Conservation (phyloP, 2,329 filamentous ascomycete genomes). For the Rachicladosporium sp. region DNA sequence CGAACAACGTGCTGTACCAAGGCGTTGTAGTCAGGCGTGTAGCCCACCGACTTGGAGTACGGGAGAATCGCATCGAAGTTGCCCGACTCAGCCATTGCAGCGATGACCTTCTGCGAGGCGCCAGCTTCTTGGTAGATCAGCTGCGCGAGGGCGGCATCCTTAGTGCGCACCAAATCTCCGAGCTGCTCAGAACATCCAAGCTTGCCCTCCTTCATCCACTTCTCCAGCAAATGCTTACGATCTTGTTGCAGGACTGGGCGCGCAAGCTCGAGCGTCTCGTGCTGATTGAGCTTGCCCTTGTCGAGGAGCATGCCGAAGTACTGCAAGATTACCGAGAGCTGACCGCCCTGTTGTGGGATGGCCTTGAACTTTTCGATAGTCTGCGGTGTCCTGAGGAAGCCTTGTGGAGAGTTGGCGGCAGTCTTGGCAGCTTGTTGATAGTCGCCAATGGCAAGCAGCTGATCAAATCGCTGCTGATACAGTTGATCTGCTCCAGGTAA, state of each 20-base stretch:
- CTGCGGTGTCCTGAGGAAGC: slow-evolving; percentile 85
- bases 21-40: slow-evolving; percentile 89
- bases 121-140: slow-evolving; percentile 85
- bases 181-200: slow-evolving; percentile 92
- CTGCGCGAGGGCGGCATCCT: slow-evolving; percentile 79
- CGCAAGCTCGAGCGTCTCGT: slow-evolving; percentile 88
- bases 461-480: slow-evolving; percentile 86
- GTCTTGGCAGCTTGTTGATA: slow-evolving; percentile 88
- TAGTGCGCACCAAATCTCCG: slow-evolving; percentile 81
- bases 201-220: slow-evolving; percentile 96
- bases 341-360: slow-evolving; percentile 64
- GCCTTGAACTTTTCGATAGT: slow-evolving; percentile 95
- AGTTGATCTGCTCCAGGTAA: slow-evolving; percentile 89
- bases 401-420: slow-evolving; percentile 88
- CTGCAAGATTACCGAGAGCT: slow-evolving; percentile 88
- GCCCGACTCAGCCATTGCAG: slow-evolving; percentile 85
- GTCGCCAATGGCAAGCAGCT: slow-evolving; percentile 65
- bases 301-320: slow-evolving; percentile 97
- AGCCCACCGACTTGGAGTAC: slow-evolving; percentile 73
- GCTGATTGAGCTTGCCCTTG: slow-evolving; percentile 82
- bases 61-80: slow-evolving; percentile 95
- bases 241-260: slow-evolving; percentile 86
- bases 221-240: slow-evolving; percentile 89
- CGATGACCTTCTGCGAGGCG: slow-evolving; percentile 84
- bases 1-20: slow-evolving; percentile 86